Conservation (phyloP, 202 grass and related monocot species). For the Zizania palustris region DNA sequence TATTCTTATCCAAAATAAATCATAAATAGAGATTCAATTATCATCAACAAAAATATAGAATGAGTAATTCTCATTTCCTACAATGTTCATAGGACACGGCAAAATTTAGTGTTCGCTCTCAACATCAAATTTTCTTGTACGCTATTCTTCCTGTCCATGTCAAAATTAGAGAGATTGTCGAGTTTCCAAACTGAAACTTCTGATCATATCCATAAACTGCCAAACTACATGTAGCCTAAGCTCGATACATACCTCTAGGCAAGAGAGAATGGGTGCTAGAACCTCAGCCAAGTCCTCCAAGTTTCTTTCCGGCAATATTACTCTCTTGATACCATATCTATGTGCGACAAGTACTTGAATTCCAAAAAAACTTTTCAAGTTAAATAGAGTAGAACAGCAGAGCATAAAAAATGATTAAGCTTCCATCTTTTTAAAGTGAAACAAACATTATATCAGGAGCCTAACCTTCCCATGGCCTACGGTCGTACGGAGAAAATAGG, state of each 20-base stretch:
- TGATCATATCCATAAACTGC: neutral
- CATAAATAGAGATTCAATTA: no score
- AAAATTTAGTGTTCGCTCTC: no score
- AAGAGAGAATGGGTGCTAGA: slow-evolving; percentile 73
- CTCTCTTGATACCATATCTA: slow-evolving; percentile 93
- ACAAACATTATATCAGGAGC: neutral
- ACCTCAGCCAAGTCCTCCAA: slow-evolving; percentile 91
- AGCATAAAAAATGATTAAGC: slow-evolving; percentile 18
- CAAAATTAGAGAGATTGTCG: no score
- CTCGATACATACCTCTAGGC: slow-evolving; percentile 66
- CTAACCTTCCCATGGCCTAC: no score
- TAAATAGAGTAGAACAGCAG: neutral
- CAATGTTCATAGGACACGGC: no score
- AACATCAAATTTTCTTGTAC: no score
- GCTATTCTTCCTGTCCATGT: no score
- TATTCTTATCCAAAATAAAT: no score
- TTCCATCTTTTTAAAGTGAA: slow-evolving; percentile 11
- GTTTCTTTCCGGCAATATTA: slow-evolving; percentile 95
- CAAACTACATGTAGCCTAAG: neutral
- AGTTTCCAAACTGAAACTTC: no score
- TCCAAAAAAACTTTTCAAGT: neutral
- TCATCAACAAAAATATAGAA: no score
- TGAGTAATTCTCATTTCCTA: no score
- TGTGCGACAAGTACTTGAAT: slow-evolving; percentile 87
- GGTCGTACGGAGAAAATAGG: no score